Evolutionary conservation across 2,329 filamentous ascomycete genomes (phyloP).

Genomic region (Shiraia bambusicola): DNA sequence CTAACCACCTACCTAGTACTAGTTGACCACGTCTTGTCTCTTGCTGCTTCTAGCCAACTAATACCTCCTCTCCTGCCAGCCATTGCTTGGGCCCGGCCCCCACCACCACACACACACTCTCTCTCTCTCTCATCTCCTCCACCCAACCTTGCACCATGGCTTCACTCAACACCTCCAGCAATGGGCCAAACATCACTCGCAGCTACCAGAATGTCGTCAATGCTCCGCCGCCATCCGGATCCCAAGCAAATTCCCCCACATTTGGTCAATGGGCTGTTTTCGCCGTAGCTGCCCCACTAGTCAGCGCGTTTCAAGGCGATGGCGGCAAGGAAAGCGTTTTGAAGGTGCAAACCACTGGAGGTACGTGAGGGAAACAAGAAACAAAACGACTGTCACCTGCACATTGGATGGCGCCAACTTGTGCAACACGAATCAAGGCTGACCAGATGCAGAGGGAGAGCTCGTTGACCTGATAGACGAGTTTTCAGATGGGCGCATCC

Average conservation of each 20-base stretch:
- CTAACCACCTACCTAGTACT: no score
- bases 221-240: conserved; percentile 57
- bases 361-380: conserved; percentile 50
- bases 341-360: conserved; percentile 90
- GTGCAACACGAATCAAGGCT: conserved; percentile 17
- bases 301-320: conserved; percentile 88
- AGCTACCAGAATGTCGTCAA: conserved; percentile 69
- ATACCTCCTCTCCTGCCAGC: neutral
- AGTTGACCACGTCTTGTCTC: conserved; percentile 1
- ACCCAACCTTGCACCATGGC: conserved; percentile 65
- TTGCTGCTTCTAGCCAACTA: no score
- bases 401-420: neutral
- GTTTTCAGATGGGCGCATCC: conserved; percentile 93
- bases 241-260: conserved; percentile 69
- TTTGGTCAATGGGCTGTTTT: conserved; percentile 93
- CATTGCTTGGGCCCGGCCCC: neutral
- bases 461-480: conserved; percentile 88
- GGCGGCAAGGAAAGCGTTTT: conserved; percentile 88
- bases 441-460: conserved; percentile 71
- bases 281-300: conserved; percentile 85
- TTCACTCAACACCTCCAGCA: conserved; percentile 58
- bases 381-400: neutral
- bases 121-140: conserved; percentile 3
- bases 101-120: conserved; percentile 2
- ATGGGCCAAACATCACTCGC: conserved; percentile 55